Base-by-base conservation (phyloP, 73 alveolate genomes). In the Paramecium bursaria region DNA sequence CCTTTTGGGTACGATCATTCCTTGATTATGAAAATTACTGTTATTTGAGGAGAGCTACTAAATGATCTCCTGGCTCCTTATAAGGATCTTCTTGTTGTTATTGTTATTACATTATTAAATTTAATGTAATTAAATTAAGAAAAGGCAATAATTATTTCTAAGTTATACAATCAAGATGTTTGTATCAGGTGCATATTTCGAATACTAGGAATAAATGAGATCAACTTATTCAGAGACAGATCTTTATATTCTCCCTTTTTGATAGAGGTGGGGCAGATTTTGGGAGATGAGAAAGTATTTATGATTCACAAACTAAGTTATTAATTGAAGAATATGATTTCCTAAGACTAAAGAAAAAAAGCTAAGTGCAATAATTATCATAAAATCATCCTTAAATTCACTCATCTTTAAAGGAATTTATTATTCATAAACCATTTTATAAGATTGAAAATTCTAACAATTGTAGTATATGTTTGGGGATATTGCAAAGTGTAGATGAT, bases 111-210 rank as follows among this genome's bases (percentile, higher is more conserved):
- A n/a, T n/a, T n/a, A n/a, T n/a, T n/a, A n/a, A 2, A 19, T 15
- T 39, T 19, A 21, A 51, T 51, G 74, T 51, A 57, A 57, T 29
- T 57, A 57, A 57, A n/a, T 27, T 48, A 57, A 25, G 14, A 29
- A 2, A 29, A 30, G 33, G 76, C 76, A 21, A 21, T 27, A 30
- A 15, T 67, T 17, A 25, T 67, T 33, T 31, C 33, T 1, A 79
- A 79, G 7, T 44, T 79, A 44, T 79, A 42, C 31, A 73, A 79
- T 15, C 31, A 47, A n/a, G 75, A 50, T 79, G 57, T 61, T 54
- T 79, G 89, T 15, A 73, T 79, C 14, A 79, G 89, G 46, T 79
- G 89, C 29, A 79, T 79, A 79, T 79, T 79, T 23, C 51, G 89
- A 79, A 26, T 73, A 3, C 54, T 79, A 25, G 54, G 54, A 53